Evolutionary conservation across 2,329 filamentous ascomycete species (phyloP), one percentile per base, ranked within the genome.

Genomic region (Pseudocercospora ulei): DNA sequence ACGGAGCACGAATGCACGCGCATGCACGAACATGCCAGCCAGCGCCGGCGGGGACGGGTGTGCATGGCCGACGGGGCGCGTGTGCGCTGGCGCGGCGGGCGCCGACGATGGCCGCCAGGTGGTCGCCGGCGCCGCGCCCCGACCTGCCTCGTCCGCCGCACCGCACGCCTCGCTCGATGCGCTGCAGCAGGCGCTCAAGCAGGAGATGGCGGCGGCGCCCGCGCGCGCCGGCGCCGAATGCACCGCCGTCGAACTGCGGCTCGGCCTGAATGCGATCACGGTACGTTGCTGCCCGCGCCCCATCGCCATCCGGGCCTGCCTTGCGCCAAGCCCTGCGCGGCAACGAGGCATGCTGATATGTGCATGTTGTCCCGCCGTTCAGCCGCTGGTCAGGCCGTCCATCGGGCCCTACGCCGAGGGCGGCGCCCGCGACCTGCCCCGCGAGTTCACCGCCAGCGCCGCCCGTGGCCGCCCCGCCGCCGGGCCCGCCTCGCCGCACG

Each of bases 391-490:
- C 20, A 47, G 54, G 11, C 55, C 55, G 1, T 39, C 27, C 22
- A 54, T 56, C 11, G 55, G 55, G 9, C 53, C 54, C 5, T 58
- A 58, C 30, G 39, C 52, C 13, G 44, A 55, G 3, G 51, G 50
- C 11, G 51, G 52, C 13, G 41, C 42, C 20, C 49, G 57, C 20
- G 55, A 57, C 38, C 36, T 58, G n/a, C 54, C 55, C 9, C 24
- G 31, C 3, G 49, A 56, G 19, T 58, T 52, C 51, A 55, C 55
- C n/a, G n/a, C n/a, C n/a, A n/a, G n/a, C n/a, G n/a, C n/a, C n/a
- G n/a, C 28, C 4, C 24, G 26, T 14, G 48, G 43, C 25, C 44
- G 28, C 7, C 16, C 25, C 25, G n/a, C 25, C 8, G 13, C 30
- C 18, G 14, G 13, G 11, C 30, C 30, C 13, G 8, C n/a, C 14